A percentile compares a stretch with the other conserved stretches of the same genome.
phyloP scores from a whole-genome alignment of 1,284 basidiomycete genomes.

The Quambalaria eucalypti region DNA sequence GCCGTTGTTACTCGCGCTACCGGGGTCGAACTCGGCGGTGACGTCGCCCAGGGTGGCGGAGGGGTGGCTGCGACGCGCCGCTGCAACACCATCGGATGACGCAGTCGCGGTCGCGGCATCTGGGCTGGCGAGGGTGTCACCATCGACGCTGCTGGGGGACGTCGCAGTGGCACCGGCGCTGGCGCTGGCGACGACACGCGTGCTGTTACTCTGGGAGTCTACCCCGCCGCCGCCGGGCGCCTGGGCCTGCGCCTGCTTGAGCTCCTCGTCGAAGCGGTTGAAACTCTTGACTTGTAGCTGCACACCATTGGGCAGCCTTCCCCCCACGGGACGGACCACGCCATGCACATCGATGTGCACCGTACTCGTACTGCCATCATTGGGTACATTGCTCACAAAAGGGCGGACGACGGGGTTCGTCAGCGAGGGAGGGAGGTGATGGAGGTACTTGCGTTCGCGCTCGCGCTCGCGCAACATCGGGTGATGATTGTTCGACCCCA shows the following conservation, averaged over 20 bases:
- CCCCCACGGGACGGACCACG: not conserved
- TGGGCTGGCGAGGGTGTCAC: not conserved
- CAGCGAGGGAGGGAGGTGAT: not conserved
- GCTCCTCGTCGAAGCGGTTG: not conserved
- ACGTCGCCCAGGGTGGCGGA: too few species aligned
- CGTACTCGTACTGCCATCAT: not conserved
- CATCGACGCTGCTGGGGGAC: too few species aligned
- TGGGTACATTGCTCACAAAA: not conserved
- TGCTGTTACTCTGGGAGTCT: not conserved
- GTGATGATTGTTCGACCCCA: too few species aligned
- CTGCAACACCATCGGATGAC: not conserved
- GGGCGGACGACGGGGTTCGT: not conserved
- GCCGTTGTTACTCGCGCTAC: too few species aligned
- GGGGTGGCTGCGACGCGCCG: too few species aligned
- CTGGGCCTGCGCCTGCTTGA: not conserved
- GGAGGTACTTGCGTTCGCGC: too few species aligned
- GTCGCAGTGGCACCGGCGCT: not conserved
- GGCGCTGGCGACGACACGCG: not conserved
- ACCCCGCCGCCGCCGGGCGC: not conserved
- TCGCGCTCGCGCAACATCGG: too few species aligned
- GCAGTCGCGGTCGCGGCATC: not conserved
- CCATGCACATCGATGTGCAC: not conserved
- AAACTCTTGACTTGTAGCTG: not conserved
- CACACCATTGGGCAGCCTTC: not conserved
- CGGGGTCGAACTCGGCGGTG: too few species aligned